Evolutionary conservation across 257 asterid species (phyloP), one percentile per base, ranked within the genome.

Genomic region (Jacaranda copaia): DNA sequence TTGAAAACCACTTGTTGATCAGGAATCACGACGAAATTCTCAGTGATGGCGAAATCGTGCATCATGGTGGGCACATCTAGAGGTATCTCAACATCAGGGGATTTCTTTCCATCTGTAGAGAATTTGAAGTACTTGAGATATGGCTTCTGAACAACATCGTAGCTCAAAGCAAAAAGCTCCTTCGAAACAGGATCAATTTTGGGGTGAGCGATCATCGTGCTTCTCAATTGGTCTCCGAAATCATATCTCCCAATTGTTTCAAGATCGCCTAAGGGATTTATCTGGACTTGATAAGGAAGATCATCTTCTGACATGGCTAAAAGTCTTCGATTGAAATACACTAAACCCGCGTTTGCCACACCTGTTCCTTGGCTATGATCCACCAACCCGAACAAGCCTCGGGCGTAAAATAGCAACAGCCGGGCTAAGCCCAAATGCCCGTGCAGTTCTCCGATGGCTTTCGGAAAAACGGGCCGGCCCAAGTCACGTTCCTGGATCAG

Each of bases 1-100:
- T 87, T 89, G 86, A 91, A 91, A 72, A 91, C 94, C 77, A 91
- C 92, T n/a, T 91, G 96, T 53, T 89, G 96, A 46, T 91, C 96
- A 3, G 94, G 96, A 9, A 91, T 79, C 40, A 91, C 86, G 16
- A 91, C 94, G 66, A 73, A 82, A 12, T 86, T 89, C 73, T 91
- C 91, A 0, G 96, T 91, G 71, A 91, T 91, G 6, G 96, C 91
- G 82, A 91, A 91, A 55, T 91, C 96, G 84, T 91, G 96, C 82
- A 89, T 87, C 96, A 90, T 90, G 2, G 96, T 90, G 0, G 96
- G 94, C 4, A 62, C 84, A 0, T 73, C 87, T 0, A 90, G 71
- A 0, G 87, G 88, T 0, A 90, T 89, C 39, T 81, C 91, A 0
- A 87, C 90, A 36, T 90, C 92, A 0, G 80, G 70, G 0, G 92